phyloP scores from a whole-genome alignment of 176 grass and related monocot genomes.

The Avena sativa region DNA sequence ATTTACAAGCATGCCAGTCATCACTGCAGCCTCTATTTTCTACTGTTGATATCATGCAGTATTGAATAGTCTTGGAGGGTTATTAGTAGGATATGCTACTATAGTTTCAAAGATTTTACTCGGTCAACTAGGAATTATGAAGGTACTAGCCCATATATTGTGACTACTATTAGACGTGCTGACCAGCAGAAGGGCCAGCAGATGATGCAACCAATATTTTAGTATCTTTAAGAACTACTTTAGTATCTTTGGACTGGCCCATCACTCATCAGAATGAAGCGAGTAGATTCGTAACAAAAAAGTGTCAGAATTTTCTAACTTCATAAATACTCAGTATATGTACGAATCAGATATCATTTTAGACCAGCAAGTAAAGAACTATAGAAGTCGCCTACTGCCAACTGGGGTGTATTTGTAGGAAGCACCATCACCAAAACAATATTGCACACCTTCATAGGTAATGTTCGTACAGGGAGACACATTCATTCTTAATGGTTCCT shows the following conservation, averaged over 20 bases:
- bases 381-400: neutral
- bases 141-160: neutral
- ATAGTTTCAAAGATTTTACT: conserved; percentile 10
- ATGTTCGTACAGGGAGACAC: neutral
- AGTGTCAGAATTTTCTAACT: neutral
- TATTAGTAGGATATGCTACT: neutral
- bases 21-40: neutral
- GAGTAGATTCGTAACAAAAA: neutral
- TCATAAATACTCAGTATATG: neutral
- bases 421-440: neutral
- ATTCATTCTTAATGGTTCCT: neutral
- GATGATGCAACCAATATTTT: neutral
- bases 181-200: neutral
- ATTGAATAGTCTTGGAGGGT: neutral
- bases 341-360: neutral
- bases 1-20: neutral
- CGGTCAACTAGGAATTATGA: neutral
- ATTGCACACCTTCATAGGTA: neutral
- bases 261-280: neutral
- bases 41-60: neutral
- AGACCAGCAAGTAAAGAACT: neutral
- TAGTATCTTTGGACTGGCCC: neutral
- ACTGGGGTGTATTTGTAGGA: neutral
- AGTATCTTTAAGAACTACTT: neutral
- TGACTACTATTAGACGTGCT: neutral